Evolutionary conservation across 345 rosid genomes (phyloP), one percentile per base, ranked within the genome.

Genomic region (Ceriops zippeliana): DNA sequence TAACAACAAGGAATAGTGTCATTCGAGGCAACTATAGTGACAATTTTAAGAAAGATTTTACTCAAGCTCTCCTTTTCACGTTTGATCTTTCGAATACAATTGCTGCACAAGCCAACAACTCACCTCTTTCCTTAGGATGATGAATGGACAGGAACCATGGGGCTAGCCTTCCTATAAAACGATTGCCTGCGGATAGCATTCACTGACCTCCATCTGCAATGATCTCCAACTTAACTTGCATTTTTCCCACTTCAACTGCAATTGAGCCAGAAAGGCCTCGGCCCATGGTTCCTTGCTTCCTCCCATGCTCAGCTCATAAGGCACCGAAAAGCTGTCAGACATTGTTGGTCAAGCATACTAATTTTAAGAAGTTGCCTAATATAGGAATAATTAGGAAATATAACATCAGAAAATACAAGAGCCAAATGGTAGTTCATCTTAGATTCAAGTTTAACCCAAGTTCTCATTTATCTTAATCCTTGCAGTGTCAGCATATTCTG

Each of bases 171-270:
- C 28, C 76, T 86, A 90, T 49, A 90, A 79, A 35, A 83, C 97
- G 61, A 90, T 90, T 67, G 97, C 93, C 65, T 93, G 97, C 27
- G 96, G 93, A 70, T 86, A 84, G 76, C 93, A 89, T 79, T 89
- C 97, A 47, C 70, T 76, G 15, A 93, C 97, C 80, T 90, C 89
- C 90, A 93, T 68, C 66, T 80, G 73, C 75, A 93, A 52, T 9
- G 87, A 67, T 67, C 75, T 81, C 97, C 97, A 89, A 67, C 73
- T 82, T 38, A 80, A 76, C 78, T 84, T 90, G 86, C 96, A 78
- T 52, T 74, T 78, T 76, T 76, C 87, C 91, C 89, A 80, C 71
- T 82, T 86, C 5, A 75, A 79, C 24, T 71, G 81, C 87, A 93
- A 72, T 61, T 62, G 68, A 38, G 72, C 81, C 42, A 90, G 60